phyloP scores from a whole-genome alignment of 2,329 filamentous ascomycete genomes.

The Lojkania enalia region DNA sequence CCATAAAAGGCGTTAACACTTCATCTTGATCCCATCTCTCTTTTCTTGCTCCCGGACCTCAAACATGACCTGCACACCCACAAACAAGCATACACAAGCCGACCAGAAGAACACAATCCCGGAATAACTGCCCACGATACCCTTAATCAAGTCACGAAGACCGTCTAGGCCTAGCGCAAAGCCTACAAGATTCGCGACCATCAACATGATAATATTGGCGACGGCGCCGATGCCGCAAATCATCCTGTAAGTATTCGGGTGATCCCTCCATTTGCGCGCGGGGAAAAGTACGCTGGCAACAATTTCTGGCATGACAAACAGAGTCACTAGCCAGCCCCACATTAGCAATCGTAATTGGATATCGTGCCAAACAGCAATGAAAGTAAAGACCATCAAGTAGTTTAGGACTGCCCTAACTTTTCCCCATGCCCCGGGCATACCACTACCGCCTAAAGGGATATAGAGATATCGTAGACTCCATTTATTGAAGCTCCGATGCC shows the following conservation, averaged over 20 bases:
- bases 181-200: constrained; percentile 89
- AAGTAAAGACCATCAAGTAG: constrained; percentile 86
- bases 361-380: constrained; percentile 97
- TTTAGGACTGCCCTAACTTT: constrained; percentile 68
- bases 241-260: constrained; percentile 74
- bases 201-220: constrained; percentile 89
- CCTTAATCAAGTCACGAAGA: constrained; percentile 71
- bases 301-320: constrained; percentile 92
- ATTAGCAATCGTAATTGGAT: constrained; percentile 87
- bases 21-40: constrained; percentile 78
- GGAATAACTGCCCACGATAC: constrained; percentile 75
- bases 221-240: constrained; percentile 81
- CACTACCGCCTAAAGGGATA: constrained; percentile 79
- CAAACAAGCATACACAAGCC: constrained; percentile 76
- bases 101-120: constrained; percentile 73
- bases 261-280: constrained; percentile 67
- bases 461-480: constrained; percentile 96
- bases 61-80: constrained; percentile 93
- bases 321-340: constrained; percentile 95
- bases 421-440: constrained; percentile 35
- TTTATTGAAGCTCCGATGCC: constrained; percentile 94
- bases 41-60: constrained; percentile 86
- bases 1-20: too few species aligned
- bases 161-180: constrained; percentile 94
- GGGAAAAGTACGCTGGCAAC: constrained; percentile 74